Evolutionary conservation across 2,329 filamentous ascomycete species (phyloP).

Genomic region (Neospermospora avenae): DNA sequence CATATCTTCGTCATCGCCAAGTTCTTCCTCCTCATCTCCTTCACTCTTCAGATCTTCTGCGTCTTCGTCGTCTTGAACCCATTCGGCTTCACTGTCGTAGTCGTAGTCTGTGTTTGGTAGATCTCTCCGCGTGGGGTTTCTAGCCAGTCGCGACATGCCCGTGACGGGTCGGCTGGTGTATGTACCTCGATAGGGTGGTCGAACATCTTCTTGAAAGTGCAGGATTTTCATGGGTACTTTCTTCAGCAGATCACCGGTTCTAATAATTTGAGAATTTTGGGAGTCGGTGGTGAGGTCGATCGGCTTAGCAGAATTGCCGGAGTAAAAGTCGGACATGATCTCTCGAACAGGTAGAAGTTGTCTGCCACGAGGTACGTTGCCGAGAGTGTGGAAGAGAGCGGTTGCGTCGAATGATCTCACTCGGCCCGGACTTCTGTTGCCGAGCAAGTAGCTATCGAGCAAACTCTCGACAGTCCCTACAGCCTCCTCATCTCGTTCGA

Average conservation of each 20-base stretch:
- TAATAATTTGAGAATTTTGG: constrained; percentile 33
- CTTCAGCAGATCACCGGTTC: constrained; percentile 21
- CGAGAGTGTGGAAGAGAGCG: constrained; percentile 44
- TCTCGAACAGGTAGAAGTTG: constrained; percentile 27
- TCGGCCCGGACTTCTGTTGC: constrained; percentile 45
- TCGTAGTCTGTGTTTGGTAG: constrained; percentile 70
- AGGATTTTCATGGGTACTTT: constrained; percentile 33
- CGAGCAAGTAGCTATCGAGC: constrained; percentile 50
- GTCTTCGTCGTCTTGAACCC: constrained; percentile 63
- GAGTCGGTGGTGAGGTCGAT: constrained; percentile 34
- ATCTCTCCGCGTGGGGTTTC: constrained; percentile 51
- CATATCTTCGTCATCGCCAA: constrained; percentile 64
- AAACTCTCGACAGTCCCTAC: constrained; percentile 48
- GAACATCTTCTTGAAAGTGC: constrained; percentile 59
- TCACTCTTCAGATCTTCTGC: constrained; percentile 55
- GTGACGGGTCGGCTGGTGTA: constrained; percentile 48
- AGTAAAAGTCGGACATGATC: constrained; percentile 32
- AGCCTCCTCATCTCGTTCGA: constrained; percentile 56
- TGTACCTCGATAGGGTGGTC: constrained; percentile 71
- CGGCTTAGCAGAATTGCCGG: constrained; percentile 23
- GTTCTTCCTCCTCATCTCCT: constrained; percentile 65
- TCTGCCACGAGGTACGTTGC: constrained; percentile 43
- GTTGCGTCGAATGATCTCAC: constrained; percentile 43
- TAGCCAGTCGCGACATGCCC: constrained; percentile 47
- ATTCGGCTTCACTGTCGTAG: constrained; percentile 83